Evolutionary conservation across 352 stramenopile genomes (phyloP).

Genomic region (Plasmopara viticola): DNA sequence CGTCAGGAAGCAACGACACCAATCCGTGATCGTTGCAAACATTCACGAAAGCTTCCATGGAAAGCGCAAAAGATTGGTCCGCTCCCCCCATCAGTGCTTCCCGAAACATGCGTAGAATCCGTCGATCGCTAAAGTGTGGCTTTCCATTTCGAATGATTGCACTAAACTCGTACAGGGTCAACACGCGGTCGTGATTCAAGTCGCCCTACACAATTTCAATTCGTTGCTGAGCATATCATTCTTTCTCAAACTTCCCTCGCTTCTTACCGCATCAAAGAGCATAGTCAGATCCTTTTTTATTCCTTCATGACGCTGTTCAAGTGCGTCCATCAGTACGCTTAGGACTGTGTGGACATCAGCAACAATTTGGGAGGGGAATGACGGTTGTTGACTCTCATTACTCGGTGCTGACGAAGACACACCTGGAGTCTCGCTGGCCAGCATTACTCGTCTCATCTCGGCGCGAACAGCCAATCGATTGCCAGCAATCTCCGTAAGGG

Average conservation of each 20-base stretch:
- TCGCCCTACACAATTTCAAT: slow-evolving; percentile 33
- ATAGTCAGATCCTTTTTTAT: slow-evolving; percentile 44
- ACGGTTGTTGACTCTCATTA: slow-evolving; percentile 13
- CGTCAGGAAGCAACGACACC: slow-evolving; percentile 53
- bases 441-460: slow-evolving; percentile 67
- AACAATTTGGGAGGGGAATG: slow-evolving; percentile 37
- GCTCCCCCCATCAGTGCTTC: slow-evolving; percentile 55
- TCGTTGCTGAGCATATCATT: neutral
- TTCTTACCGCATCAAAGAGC: slow-evolving; percentile 48
- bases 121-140: slow-evolving; percentile 56
- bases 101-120: slow-evolving; percentile 71
- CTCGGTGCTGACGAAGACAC: neutral
- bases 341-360: slow-evolving; percentile 54
- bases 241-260: neutral
- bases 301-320: slow-evolving; percentile 48
- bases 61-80: slow-evolving; percentile 68
- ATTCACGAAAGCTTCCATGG: slow-evolving; percentile 59
- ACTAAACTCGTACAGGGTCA: slow-evolving; percentile 64
- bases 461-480: slow-evolving; percentile 63
- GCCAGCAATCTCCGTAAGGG: slow-evolving; percentile 44
- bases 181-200: slow-evolving; percentile 62
- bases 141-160: slow-evolving; percentile 52
- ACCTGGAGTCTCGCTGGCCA: slow-evolving; percentile 19
- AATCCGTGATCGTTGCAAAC: slow-evolving; percentile 71
- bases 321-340: slow-evolving; percentile 44